Conservation (phyloP, 2,329 filamentous ascomycete species). For the Ophiostoma quercus region DNA sequence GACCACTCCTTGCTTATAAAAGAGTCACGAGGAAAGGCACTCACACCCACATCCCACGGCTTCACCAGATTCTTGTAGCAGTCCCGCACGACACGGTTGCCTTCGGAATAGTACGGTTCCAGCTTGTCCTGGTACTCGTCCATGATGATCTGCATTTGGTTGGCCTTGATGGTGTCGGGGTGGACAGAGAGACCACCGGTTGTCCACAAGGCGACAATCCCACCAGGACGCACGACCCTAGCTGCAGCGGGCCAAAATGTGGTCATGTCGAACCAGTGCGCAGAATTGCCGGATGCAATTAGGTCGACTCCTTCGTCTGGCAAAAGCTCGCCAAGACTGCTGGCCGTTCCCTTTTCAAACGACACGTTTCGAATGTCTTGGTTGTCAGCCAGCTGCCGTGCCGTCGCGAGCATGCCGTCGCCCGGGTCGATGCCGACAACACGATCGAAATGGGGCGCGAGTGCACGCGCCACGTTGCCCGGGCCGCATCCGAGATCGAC, state of each 20-base stretch:
- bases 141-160: constrained; percentile 40
- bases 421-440: constrained; percentile 49
- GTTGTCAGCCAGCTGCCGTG: constrained; percentile 33
- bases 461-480: constrained; percentile 43
- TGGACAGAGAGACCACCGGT: constrained; percentile 34
- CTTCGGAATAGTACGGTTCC: constrained; percentile 37
- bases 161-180: constrained; percentile 37
- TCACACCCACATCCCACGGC: constrained; percentile 44
- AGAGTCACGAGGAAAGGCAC: constrained; percentile 37
- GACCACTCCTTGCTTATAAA: constrained; percentile 44
- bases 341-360: constrained; percentile 43
- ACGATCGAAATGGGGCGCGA: constrained; percentile 43
- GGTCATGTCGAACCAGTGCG: constrained; percentile 55
- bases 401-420: constrained; percentile 48
- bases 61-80: constrained; percentile 42
- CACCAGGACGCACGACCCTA: constrained; percentile 45
- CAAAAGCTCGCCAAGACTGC: constrained; percentile 36
- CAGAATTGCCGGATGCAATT: constrained; percentile 46
- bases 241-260: constrained; percentile 46
- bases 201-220: constrained; percentile 50
- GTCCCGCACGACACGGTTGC: constrained; percentile 40
- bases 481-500: constrained; percentile 56
- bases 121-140: constrained; percentile 37
- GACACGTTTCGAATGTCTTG: constrained; percentile 31
- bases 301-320: constrained; percentile 41